phyloP scores from a whole-genome alignment of 345 rosid genomes.

The Acer campestre region DNA sequence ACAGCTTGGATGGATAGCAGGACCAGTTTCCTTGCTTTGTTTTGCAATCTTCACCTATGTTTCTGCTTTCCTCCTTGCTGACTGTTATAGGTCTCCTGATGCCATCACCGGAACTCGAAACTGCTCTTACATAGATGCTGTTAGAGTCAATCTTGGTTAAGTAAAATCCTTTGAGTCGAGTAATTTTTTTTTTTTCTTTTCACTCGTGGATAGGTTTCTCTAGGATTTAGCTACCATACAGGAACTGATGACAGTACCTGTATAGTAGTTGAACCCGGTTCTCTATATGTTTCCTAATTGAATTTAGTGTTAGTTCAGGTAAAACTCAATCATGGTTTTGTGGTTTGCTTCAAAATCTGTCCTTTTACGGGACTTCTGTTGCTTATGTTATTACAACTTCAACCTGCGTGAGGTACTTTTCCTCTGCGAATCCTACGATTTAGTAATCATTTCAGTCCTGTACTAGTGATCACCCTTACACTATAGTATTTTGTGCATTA shows the following conservation, averaged over 20 bases:
- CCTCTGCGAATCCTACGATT: conserved; percentile 11
- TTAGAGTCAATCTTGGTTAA: no score
- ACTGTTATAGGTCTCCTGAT: no score
- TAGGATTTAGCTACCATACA: no score
- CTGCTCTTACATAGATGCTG: no score
- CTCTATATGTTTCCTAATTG: conserved; percentile 18
- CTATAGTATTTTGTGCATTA: not conserved
- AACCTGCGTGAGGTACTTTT: conserved; percentile 58
- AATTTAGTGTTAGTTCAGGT: conserved; percentile 44
- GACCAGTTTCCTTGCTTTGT: no score
- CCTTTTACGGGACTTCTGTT: conserved; percentile 45
- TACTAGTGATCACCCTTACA: not conserved
- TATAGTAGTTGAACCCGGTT: no score
- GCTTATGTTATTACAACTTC: conserved; percentile 72
- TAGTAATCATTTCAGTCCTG: not conserved
- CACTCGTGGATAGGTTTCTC: not conserved
- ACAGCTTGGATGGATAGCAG: conserved; percentile 54
- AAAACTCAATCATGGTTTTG: conserved; percentile 50
- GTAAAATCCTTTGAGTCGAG: no score
- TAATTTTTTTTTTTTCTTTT: no score
- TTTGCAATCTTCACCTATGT: no score
- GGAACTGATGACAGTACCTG: no score
- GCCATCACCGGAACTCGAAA: no score
- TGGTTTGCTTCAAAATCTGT: conserved; percentile 56
- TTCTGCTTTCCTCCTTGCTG: no score